Evolutionary conservation across 2,329 filamentous ascomycete genomes (phyloP), one percentile per base, ranked within the genome.

Genomic region (Exophiala dermatitidis): DNA sequence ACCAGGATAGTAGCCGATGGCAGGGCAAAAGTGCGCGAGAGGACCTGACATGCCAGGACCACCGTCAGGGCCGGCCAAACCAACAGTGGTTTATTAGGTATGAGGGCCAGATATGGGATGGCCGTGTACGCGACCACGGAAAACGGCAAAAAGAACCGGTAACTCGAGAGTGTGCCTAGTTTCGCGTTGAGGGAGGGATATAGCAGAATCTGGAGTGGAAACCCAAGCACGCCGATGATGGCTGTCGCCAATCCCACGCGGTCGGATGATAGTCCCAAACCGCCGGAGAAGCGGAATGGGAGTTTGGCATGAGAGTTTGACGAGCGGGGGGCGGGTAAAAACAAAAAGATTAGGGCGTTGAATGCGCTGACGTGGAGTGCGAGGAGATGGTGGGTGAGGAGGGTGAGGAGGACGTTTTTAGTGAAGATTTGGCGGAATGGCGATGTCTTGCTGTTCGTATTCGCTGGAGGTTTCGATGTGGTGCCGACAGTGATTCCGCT

Each of bases 231-330:
- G 5, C 88, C 88, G 10, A 93, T 77, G 48, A 86, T 83, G 2
- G 87, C 83, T 72, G 90, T 89, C 3, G 86, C 85, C 41, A 87
- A 71, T n/a, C 88, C 88, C 32, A 93, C 85, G 2, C 80, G 78
- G 1, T 79, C 76, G 0, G 86, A 83, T 0, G 80, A 79, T 48
- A 93, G 77, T n/a, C 86, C 86, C 0, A 93, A 74, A 1, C 88
- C 88, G 30, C 88, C 86, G 0, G 79, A 78, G 60, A 86, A 90
- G 76, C 53, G 78, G 68, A 57, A 68, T 0, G 66, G 68, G 45
- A 52, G 56, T 44, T 48, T 65, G 31, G 57, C 37, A 19, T 58
- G 31, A 8, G 48, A 32, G 54, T 63, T 63, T 37, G 44, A 12
- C 57, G 74, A 81, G 3, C 84, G 82, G 0, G 85, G 83, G 0